Percentiles rank a stretch among this genome's conserved stretches.
Conservation (phyloP, 2,329 filamentous ascomycete species). For the Canariomyces notabilis region DNA sequence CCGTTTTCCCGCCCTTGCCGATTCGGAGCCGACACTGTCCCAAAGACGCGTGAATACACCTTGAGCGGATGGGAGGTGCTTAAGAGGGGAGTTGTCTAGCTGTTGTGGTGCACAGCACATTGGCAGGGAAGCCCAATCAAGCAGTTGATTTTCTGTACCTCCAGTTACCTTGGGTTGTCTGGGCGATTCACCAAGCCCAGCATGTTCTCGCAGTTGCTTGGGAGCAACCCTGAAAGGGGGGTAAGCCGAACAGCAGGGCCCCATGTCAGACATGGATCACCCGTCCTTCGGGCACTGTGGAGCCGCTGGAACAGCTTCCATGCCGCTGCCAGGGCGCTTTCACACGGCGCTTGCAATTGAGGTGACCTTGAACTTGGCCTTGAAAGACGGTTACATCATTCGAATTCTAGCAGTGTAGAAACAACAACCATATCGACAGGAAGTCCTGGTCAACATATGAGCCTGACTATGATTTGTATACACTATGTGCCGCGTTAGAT, state of each 20-base stretch:
- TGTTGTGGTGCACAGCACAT: constrained; percentile 15
- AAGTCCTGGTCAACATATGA: no score
- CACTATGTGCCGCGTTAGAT: no score
- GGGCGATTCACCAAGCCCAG: constrained; percentile 22
- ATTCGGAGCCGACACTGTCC: neutral
- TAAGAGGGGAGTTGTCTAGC: constrained; percentile 26
- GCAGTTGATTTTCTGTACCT: constrained; percentile 23
- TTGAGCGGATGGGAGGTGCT: constrained; percentile 12
- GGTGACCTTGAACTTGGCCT: constrained; percentile 11
- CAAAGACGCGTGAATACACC: neutral
- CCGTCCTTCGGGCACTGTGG: constrained; percentile 14
- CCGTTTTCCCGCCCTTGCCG: neutral
- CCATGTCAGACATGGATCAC: no score
- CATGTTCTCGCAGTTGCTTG: constrained; percentile 21
- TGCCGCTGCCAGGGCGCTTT: constrained; percentile 10
- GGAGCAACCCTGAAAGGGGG: no score
- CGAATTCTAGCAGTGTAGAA: no score
- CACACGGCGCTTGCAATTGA: constrained; percentile 20
- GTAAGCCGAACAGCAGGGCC: no score
- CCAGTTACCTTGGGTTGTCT: constrained; percentile 28
- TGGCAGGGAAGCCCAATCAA: constrained; percentile 26
- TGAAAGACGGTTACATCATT: constrained; percentile 19
- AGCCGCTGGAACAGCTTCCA: constrained; percentile 21
- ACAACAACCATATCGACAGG: no score
- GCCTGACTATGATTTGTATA: no score